Evolutionary conservation across 2,329 filamentous ascomycete genomes (phyloP), one percentile per base, ranked within the genome.

Genomic region (Cladophialophora bantiana): DNA sequence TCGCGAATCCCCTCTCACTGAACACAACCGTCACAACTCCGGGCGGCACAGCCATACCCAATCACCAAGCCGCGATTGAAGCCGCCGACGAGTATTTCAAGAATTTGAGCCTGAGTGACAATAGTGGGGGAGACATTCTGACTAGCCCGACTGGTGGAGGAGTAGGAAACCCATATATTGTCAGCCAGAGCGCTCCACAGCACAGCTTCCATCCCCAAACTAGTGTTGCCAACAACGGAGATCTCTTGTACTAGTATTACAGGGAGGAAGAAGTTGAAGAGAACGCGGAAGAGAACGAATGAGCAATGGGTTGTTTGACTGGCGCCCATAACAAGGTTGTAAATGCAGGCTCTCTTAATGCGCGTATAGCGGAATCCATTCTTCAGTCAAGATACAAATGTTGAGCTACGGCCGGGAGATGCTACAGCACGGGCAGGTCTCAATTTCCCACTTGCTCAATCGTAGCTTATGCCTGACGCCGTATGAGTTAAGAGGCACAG

Each of bases 1-100:
- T 54, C 55, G 50, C 68, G 13, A 50, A 68, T 70, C 59, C 71
- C 65, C 71, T 68, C 59, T 71, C 73, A 26, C 34, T 75, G 56
- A 64, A 74, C 35, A 71, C 75, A 70, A 68, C 76, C 66, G 70
- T 74, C 7, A 72, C 73, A 36, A 52, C 66, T 15, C 58, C 68
- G 52, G 70, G 63, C n/a, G 69, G 75, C 66, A 55, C 65, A 35
- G 50, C 68, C 48, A 62, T 62, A 10, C 66, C 74, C 66, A 79
- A 81, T 5, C 85, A 89, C 74, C 83, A 93, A 65, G 84, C 87
- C 3, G 93, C 93, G 1, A 88, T 96, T 40, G 91, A 85, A 74
- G 93, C 95, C 62, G 94, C 94, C 9, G 94, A 97, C 75, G 88
- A 90, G 15, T 97, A 97, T 79, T 98, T 97, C 78, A 89, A 91